These are phyloP conservation scores for Amanita jacksonii DNA, from an alignment of 768 basidiomycete genomes.

Conservation along the genomic window DNA sequence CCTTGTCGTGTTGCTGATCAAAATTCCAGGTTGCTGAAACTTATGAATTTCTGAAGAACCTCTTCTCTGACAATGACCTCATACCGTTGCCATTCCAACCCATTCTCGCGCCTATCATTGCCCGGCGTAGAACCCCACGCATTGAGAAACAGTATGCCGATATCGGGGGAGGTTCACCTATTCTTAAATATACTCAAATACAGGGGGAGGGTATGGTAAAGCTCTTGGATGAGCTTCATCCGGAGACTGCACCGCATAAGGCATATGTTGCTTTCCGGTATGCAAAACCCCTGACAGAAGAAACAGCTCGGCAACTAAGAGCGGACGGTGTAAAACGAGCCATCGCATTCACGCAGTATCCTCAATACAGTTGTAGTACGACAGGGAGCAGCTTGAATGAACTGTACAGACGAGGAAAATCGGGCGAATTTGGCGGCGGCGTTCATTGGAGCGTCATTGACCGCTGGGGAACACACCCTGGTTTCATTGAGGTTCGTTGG, in stretches of 20 bases:
- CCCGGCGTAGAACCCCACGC: constrained; percentile 77
- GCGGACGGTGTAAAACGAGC: constrained; percentile 87
- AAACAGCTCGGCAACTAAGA: constrained; percentile 75
- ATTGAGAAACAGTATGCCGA: constrained; percentile 92
- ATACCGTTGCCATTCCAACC: constrained; percentile 94
- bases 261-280: constrained; percentile 95
- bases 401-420: constrained; percentile 57
- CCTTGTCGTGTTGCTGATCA: constrained; percentile 7
- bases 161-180: constrained; percentile 97
- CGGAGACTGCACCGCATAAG: constrained; percentile 90
- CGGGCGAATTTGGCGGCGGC: constrained; percentile 44
- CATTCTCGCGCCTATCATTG: constrained; percentile 80
- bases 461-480: constrained; percentile 93
- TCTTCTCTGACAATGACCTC: constrained; percentile 88
- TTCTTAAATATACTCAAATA: constrained; percentile 76
- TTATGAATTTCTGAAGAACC: constrained; percentile 81
- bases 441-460: constrained; percentile 98
- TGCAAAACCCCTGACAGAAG: constrained; percentile 79
- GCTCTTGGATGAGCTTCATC: constrained; percentile 91
- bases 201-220: constrained; percentile 89
- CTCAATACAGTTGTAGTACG: constrained; percentile 97
- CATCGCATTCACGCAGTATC: constrained; percentile 96
- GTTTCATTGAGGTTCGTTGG: constrained; percentile 74
- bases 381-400: constrained; percentile 98
- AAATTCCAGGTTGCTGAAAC: constrained; percentile 75